Conservation (phyloP, 1,284 basidiomycete genomes). For the Earliella scabrosa region DNA sequence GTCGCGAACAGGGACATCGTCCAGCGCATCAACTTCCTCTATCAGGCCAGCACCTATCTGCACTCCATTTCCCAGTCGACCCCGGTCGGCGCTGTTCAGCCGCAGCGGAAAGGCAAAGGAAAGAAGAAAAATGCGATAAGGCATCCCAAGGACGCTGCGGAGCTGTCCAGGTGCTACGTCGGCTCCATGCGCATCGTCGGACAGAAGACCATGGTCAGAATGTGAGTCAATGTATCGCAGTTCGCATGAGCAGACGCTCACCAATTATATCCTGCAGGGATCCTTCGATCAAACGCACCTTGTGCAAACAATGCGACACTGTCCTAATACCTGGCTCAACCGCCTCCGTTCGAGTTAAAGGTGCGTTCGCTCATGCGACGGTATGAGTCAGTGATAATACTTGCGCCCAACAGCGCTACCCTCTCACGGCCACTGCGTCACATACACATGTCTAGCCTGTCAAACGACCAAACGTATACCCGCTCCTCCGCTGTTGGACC, state of each 20-base stretch:
- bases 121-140: constrained; percentile 33
- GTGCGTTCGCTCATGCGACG: too few relatives aligned
- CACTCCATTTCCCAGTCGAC: constrained; percentile 40
- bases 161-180: constrained; percentile 67
- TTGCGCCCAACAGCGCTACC: too few relatives aligned
- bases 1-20: constrained; percentile 73
- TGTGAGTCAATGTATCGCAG: constrained; percentile 52
- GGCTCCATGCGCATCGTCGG: constrained; percentile 71
- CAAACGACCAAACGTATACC: constrained; percentile 59
- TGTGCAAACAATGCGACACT: constrained; percentile 71
- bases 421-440: constrained; percentile 55
- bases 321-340: constrained; percentile 72
- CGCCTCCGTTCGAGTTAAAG: constrained; percentile 62
- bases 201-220: constrained; percentile 73
- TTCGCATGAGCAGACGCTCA: background rate
- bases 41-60: constrained; percentile 77
- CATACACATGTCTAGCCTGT: constrained; percentile 62
- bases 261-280: constrained; percentile 54
- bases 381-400: too few relatives aligned
- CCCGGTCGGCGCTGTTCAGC: constrained; percentile 1
- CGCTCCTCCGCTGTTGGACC: constrained; percentile 50
- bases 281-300: constrained; percentile 74
- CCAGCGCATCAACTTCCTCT: constrained; percentile 83
- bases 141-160: constrained; percentile 41
- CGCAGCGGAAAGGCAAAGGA: background rate